phyloP scores from a whole-genome alignment of 1,139 yeast genomes.

The Pichia terricola region DNA sequence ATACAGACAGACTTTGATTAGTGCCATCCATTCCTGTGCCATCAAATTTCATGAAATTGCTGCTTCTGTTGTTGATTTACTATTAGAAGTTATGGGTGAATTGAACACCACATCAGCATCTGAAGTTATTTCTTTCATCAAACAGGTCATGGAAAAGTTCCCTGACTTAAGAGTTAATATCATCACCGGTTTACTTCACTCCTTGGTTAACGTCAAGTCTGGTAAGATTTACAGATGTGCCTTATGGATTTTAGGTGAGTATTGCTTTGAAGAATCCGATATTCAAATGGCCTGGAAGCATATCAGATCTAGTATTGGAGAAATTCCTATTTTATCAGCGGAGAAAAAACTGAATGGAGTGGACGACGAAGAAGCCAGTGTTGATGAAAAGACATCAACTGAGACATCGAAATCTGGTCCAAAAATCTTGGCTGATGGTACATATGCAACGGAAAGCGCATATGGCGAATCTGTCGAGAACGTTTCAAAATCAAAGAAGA shows the following conservation, averaged over 20 bases:
- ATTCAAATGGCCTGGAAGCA: conserved; percentile 83
- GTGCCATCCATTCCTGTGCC: conserved; percentile 85
- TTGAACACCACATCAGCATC: conserved; percentile 67
- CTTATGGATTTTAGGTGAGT: conserved; percentile 94
- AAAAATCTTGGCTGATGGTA: conserved; percentile 91
- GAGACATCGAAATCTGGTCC: conserved; percentile 48
- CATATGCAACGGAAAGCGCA: conserved; percentile 95
- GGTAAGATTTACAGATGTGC: conserved; percentile 93
- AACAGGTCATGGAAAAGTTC: conserved; percentile 89
- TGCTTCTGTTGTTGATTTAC: conserved; percentile 77
- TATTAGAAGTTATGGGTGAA: conserved; percentile 80
- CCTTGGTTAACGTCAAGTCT: conserved; percentile 63
- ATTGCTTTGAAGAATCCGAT: conserved; percentile 60
- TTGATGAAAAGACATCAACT: conserved; percentile 22
- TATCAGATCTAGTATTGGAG: conserved; percentile 78
- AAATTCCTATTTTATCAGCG: conserved; percentile 76
- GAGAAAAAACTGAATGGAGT: conserved; percentile 39
- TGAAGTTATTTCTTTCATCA: conserved; percentile 81
- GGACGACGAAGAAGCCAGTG: background rate
- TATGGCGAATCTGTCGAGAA: conserved; percentile 29
- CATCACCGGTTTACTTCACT: conserved; percentile 49
- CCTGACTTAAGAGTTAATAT: conserved; percentile 70
- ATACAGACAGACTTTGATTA: conserved; percentile 81
- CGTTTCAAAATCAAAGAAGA: conserved; percentile 27
- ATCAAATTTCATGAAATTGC: conserved; percentile 86